Conservation (phyloP, 2,329 filamentous ascomycete species). For the Chaetomiaceae sp. region DNA sequence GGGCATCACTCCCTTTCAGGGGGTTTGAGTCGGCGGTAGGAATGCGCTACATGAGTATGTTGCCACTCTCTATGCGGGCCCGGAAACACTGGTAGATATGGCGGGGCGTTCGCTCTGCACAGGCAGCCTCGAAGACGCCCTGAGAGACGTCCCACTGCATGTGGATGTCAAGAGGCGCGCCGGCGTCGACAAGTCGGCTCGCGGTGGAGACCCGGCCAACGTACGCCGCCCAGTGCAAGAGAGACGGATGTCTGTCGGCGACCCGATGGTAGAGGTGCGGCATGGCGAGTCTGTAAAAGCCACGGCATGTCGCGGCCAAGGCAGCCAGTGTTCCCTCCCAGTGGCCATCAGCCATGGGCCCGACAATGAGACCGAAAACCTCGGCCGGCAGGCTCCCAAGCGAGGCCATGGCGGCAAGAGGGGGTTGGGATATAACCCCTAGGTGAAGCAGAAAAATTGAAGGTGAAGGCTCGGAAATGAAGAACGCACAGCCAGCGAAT, state of each 20-base stretch:
- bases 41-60: not conserved
- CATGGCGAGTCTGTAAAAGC: constrained; percentile 6
- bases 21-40: too few relatives aligned
- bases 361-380: constrained; percentile 7
- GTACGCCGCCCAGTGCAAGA: constrained; percentile 13
- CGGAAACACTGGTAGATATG: not conserved
- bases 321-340: constrained; percentile 6
- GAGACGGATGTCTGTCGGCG: not conserved
- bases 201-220: constrained; percentile 5
- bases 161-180: not conserved
- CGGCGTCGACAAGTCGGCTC: not conserved
- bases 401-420: not conserved
- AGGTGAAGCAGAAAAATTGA: too few relatives aligned
- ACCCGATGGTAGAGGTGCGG: constrained; percentile 7
- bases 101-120: not conserved
- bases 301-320: constrained; percentile 9
- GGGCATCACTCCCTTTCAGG: not conserved
- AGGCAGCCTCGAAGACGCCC: not conserved
- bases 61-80: too few relatives aligned
- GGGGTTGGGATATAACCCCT: not conserved
- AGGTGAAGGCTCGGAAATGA: too few relatives aligned
- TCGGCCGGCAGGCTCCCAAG: constrained; percentile 6
- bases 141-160: not conserved
- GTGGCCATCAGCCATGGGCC: not conserved
- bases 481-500: too few relatives aligned